A percentile compares a stretch with the other conserved stretches of the same genome.
phyloP scores from a whole-genome alignment of 2,329 filamentous ascomycete genomes.

The Stagonosporopsis chrysanthemi region DNA sequence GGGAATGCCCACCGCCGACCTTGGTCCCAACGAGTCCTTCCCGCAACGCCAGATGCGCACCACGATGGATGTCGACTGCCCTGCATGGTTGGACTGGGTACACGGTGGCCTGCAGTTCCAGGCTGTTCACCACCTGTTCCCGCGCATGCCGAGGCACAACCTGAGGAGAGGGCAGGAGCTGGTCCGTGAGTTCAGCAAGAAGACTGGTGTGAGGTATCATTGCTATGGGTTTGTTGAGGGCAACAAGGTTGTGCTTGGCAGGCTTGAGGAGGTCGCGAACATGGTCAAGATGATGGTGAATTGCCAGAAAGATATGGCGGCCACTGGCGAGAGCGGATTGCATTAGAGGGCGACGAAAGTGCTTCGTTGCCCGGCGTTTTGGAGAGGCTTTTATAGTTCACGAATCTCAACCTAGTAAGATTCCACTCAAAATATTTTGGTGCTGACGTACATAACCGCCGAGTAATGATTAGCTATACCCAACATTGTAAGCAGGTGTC shows the following conservation, averaged over 20 bases:
- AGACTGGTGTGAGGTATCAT: slow-evolving; percentile 84
- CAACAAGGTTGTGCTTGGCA: slow-evolving; percentile 80
- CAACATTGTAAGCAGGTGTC: neutral
- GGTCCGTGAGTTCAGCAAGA: slow-evolving; percentile 81
- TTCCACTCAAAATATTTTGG: neutral
- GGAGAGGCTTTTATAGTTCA: neutral
- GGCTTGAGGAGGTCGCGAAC: slow-evolving; percentile 78
- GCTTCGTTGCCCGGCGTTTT: slow-evolving; percentile 13
- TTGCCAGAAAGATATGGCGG: slow-evolving; percentile 51
- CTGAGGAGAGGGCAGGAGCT: slow-evolving; percentile 76
- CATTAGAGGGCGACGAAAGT: slow-evolving; percentile 27
- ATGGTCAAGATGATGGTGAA: slow-evolving; percentile 68
- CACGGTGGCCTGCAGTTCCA: slow-evolving; percentile 91
- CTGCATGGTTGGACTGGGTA: slow-evolving; percentile 86
- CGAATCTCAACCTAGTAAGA: neutral
- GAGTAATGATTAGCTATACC: neutral
- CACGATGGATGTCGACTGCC: slow-evolving; percentile 92
- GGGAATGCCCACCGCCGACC: slow-evolving; percentile 88
- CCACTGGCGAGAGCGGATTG: slow-evolving; percentile 49
- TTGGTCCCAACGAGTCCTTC: slow-evolving; percentile 85
- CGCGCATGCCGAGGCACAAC: slow-evolving; percentile 84
- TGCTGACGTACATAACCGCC: neutral
- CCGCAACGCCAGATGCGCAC: slow-evolving; percentile 90
- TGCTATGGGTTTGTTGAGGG: slow-evolving; percentile 85
- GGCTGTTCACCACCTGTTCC: slow-evolving; percentile 85